Evolutionary conservation across 225 moss, liverwort and hornwort genomes (phyloP).

Genomic region (Marchantia paleacea): DNA sequence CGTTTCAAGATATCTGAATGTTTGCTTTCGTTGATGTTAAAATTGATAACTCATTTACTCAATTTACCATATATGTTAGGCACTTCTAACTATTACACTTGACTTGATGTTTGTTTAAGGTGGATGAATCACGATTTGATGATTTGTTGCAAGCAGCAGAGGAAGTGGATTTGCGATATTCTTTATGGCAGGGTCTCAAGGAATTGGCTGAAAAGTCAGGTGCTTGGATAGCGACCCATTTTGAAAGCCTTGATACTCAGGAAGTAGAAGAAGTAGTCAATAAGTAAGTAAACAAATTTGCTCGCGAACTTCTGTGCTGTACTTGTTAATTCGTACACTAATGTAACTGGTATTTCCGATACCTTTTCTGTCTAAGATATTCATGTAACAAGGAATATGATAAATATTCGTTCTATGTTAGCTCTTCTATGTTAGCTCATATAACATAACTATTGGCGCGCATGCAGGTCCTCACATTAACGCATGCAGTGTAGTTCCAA

Average conservation of each 20-base stretch:
- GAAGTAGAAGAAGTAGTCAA: constrained; percentile 70
- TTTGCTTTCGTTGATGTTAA: background rate
- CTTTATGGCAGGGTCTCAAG: constrained; percentile 71
- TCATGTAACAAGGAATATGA: too few species aligned
- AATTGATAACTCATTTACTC: background rate
- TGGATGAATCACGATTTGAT: constrained; percentile 73
- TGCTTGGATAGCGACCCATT: constrained; percentile 76
- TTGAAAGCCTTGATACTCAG: constrained; percentile 73
- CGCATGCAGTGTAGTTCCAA: too few species aligned
- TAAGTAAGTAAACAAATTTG: constrained; percentile 40
- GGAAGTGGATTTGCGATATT: constrained; percentile 65
- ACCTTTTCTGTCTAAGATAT: too few species aligned
- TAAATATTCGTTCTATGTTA: too few species aligned
- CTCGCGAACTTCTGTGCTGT: background rate
- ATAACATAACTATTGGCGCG: too few species aligned
- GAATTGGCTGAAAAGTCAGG: constrained; percentile 58
- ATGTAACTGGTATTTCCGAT: too few species aligned
- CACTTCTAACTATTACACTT: background rate
- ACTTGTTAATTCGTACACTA: too few species aligned
- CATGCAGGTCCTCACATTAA: too few species aligned
- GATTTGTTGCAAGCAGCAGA: constrained; percentile 86
- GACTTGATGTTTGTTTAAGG: constrained; percentile 28
- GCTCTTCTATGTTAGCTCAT: too few species aligned
- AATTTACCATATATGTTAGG: background rate
- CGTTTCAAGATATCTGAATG: background rate